phyloP scores from a whole-genome alignment of 2,329 filamentous ascomycete genomes.

The Trichoderma semiorbis region DNA sequence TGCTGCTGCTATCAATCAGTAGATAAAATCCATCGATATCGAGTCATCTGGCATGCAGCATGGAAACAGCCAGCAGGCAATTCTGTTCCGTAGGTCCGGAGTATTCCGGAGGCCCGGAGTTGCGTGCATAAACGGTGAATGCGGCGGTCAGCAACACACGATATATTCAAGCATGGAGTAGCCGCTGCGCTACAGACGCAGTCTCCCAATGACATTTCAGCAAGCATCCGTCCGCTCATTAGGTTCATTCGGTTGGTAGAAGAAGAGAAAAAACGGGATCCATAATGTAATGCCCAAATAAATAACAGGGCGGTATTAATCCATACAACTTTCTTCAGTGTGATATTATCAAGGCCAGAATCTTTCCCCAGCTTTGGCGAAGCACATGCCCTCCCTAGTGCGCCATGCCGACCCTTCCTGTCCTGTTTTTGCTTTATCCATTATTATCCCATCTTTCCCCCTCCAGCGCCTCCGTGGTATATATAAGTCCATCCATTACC shows the following conservation, averaged over 20 bases:
- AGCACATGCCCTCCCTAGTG: background rate
- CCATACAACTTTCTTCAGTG: conserved; percentile 21
- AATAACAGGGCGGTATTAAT: conserved; percentile 21
- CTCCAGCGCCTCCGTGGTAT: conserved; percentile 15
- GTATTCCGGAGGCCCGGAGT: background rate
- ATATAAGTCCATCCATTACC: conserved; percentile 20
- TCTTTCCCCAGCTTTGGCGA: background rate
- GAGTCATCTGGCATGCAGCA: background rate
- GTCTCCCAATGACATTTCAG: background rate
- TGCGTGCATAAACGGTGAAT: conserved; percentile 1
- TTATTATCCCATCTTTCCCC: background rate
- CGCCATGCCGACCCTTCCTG: background rate
- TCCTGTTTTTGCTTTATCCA: background rate
- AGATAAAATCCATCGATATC: background rate
- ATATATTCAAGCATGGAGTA: background rate
- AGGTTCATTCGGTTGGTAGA: background rate
- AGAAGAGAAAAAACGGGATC: background rate
- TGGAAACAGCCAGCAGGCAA: background rate
- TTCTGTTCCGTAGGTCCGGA: background rate
- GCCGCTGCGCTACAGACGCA: background rate
- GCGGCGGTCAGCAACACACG: conserved; percentile 11
- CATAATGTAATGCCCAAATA: conserved; percentile 14
- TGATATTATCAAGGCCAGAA: conserved; percentile 14
- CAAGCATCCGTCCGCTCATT: background rate
- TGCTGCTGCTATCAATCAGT: background rate